Evolutionary conservation across 2,329 filamentous ascomycete species (phyloP).

Genomic region (Penicillium sp.): DNA sequence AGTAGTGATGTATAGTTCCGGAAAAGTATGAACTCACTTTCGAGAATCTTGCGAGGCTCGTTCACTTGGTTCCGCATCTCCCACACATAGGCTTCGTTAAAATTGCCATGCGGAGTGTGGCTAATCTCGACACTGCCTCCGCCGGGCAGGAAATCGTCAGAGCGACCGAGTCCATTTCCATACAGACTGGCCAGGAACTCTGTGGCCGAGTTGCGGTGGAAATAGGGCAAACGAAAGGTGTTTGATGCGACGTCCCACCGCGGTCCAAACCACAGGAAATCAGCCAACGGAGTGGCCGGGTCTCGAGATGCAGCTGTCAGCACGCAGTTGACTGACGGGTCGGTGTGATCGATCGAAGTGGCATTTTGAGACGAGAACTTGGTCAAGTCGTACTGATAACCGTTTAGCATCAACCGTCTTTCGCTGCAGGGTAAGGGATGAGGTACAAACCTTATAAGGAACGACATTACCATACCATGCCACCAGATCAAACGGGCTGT

Average conservation of each 20-base stretch:
- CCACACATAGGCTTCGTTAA: conserved; percentile 44
- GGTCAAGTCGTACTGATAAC: conserved; percentile 47
- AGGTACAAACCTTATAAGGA: conserved; percentile 45
- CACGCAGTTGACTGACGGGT: conserved; percentile 64
- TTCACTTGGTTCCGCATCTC: conserved; percentile 45
- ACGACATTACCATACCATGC: conserved; percentile 65
- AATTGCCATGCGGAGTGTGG: conserved; percentile 32
- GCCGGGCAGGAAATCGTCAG: conserved; percentile 27
- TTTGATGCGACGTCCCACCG: conserved; percentile 66
- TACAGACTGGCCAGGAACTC: conserved; percentile 40
- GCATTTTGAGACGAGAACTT: conserved; percentile 56
- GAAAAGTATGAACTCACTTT: conserved; percentile 22
- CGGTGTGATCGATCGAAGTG: conserved; percentile 60
- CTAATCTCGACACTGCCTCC: conserved; percentile 27
- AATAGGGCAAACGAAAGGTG: conserved; percentile 69
- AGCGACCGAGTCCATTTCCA: conserved; percentile 26
- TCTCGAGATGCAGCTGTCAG: conserved; percentile 48
- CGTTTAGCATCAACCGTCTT: neutral
- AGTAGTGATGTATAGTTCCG: neutral
- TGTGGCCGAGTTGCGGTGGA: conserved; percentile 64
- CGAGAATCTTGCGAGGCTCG: conserved; percentile 42
- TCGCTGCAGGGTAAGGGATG: neutral
- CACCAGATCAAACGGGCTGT: conserved; percentile 63
- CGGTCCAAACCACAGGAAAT: conserved; percentile 70
- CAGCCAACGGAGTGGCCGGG: conserved; percentile 56